phyloP scores from a whole-genome alignment of 2,329 filamentous ascomycete species.

The Periconia digitata region DNA sequence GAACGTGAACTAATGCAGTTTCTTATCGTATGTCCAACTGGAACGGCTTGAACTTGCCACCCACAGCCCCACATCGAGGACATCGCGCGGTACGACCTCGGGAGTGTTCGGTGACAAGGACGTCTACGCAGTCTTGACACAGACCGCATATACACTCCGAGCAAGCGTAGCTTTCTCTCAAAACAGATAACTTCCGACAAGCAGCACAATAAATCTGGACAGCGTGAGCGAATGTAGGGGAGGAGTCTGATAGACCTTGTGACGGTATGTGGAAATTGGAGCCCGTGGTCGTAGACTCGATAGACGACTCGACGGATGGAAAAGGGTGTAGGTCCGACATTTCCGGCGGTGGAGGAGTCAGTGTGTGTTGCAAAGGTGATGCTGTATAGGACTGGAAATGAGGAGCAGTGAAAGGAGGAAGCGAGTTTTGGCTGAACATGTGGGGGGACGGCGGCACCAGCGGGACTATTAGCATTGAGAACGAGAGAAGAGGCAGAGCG shows the following conservation, averaged over 20 bases:
- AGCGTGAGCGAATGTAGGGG: constrained; percentile 53
- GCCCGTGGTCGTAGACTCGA: constrained; percentile 66
- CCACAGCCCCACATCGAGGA: constrained; percentile 76
- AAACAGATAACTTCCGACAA: constrained; percentile 73
- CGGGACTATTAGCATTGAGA: constrained; percentile 19
- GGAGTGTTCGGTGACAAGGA: constrained; percentile 72
- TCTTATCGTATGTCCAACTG: constrained; percentile 75
- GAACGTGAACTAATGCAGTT: not conserved
- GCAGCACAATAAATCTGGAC: constrained; percentile 92
- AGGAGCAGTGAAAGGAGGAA: constrained; percentile 58
- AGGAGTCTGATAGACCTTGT: constrained; percentile 57
- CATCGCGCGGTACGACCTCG: constrained; percentile 70
- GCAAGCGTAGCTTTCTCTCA: constrained; percentile 88
- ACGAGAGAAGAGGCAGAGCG: not conserved
- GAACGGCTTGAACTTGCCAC: constrained; percentile 80
- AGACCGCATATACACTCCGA: constrained; percentile 95
- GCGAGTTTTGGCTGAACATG: constrained; percentile 58
- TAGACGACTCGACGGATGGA: constrained; percentile 83
- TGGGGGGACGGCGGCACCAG: constrained; percentile 57
- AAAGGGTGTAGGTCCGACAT: constrained; percentile 66
- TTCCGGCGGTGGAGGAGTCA: constrained; percentile 72
- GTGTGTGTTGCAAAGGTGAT: constrained; percentile 84
- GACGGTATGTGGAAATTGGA: constrained; percentile 63
- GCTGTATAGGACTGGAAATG: constrained; percentile 74
- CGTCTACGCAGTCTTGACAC: constrained; percentile 83